Evolutionary conservation across 129 eudicot genomes (phyloP).

Genomic region (Ambrosia artemisiifolia): DNA sequence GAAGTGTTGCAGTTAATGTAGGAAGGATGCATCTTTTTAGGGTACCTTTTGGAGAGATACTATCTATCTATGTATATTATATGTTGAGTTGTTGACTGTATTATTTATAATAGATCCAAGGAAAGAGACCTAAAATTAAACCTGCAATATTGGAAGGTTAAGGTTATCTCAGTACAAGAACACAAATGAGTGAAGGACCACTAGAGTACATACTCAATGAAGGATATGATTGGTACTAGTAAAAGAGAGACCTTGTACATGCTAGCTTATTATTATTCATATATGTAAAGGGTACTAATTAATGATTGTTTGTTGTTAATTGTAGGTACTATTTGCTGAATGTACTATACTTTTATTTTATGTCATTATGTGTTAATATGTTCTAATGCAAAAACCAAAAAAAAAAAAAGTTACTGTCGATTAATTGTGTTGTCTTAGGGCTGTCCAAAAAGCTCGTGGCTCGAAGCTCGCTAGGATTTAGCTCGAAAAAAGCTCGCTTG

Average conservation of each 20-base stretch:
- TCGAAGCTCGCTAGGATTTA: no score
- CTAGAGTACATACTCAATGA: neutral
- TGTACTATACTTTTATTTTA: neutral
- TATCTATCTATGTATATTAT: neutral
- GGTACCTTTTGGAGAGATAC: neutral
- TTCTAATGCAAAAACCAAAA: no score
- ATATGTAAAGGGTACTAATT: slow-evolving; percentile 4
- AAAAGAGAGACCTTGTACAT: slow-evolving; percentile 12
- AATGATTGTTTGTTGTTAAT: slow-evolving; percentile 16
- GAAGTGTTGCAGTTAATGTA: neutral
- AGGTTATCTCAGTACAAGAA: slow-evolving; percentile 12
- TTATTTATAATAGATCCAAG: slow-evolving; percentile 13
- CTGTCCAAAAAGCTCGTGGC: no score
- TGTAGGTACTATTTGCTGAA: neutral
- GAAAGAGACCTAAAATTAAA: neutral
- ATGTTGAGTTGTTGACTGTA: neutral
- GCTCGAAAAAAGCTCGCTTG: no score
- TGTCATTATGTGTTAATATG: neutral
- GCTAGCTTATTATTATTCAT: slow-evolving; percentile 11
- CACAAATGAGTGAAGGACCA: neutral
- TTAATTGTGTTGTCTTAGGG: no score
- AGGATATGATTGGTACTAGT: neutral
- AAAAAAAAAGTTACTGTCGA: no score
- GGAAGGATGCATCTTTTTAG: slow-evolving; percentile 10
- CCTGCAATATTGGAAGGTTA: neutral